Evolutionary conservation across 2,329 filamentous ascomycete species (phyloP).

Genomic region (Acarospora socialis): DNA sequence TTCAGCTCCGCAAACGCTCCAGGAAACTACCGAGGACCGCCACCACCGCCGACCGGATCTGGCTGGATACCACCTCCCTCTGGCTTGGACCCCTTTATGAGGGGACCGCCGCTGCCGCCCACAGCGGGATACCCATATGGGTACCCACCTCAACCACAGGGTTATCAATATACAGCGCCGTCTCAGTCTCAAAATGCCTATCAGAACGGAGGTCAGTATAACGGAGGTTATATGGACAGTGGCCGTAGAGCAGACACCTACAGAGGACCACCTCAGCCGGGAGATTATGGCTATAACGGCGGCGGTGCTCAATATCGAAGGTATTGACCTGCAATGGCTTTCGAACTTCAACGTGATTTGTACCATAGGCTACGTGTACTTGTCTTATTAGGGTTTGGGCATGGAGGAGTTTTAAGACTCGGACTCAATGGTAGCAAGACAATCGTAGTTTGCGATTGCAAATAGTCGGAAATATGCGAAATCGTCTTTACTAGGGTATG

Average conservation of each 20-base stretch:
- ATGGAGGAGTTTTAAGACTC: no score
- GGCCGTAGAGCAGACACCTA: slow-evolving; percentile 13
- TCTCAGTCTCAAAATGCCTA: slow-evolving; percentile 16
- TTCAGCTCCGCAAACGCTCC: slow-evolving; percentile 16
- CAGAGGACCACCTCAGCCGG: slow-evolving; percentile 13
- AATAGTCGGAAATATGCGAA: no score
- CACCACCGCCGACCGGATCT: slow-evolving; percentile 18
- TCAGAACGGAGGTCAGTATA: slow-evolving; percentile 17
- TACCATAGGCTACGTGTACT: no score
- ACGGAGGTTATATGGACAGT: slow-evolving; percentile 17
- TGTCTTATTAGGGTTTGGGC: no score
- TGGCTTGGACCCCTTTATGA: slow-evolving; percentile 30
- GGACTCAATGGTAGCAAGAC: no score
- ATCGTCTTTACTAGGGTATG: no score
- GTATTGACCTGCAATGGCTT: no score
- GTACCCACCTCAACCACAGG: slow-evolving; percentile 16
- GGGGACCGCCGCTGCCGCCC: slow-evolving; percentile 32
- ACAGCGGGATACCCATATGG: slow-evolving; percentile 12
- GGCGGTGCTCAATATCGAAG: no score
- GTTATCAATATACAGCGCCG: slow-evolving; percentile 13
- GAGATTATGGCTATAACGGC: slow-evolving; percentile 7
- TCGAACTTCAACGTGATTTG: no score
- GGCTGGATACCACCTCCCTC: slow-evolving; percentile 34
- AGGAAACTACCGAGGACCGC: slow-evolving; percentile 7
- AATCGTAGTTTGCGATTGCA: no score